Evolutionary conservation across 805 yeast species (phyloP), one percentile per base, ranked within the genome.

Genomic region (Groenewaldozyma tartarivorans): DNA sequence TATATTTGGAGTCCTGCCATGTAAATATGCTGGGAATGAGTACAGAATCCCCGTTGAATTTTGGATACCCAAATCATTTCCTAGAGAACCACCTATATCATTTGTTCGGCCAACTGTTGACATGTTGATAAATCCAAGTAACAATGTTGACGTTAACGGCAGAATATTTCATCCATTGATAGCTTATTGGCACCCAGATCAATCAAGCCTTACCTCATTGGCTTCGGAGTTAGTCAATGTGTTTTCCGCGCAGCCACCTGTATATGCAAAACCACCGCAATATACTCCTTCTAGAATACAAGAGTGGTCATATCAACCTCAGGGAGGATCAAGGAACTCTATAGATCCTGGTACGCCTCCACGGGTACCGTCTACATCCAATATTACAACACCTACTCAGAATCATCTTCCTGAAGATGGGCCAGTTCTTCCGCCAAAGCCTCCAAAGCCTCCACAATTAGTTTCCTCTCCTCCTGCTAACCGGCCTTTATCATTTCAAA

Each of bases 1-100:
- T 45, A 46, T 88, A 1, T 70, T 70, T 49, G 95, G 95, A 0
- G 61, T 69, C 0, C 48, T 79, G 3, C 69, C 70, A 2, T 55
- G 61, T 1, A 33, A 48, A 3, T 56, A 60, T 9, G 50, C 49
- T 11, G 56, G 57, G 1, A 42, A 51, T 0, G 50, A 52, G 0
- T 63, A 68, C 47, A 59, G 63, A n/a, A 60, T 74, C 15, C 88
- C 87, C 0, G 52, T 86, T 9, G 77, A 76, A 40, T 57, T 87
- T 3, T 86, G 95, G 94, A 53, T 88, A 4, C 94, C 95, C 0
- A 68, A 69, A 20, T 64, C 67, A 19, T 87, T 82, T 49, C 95
- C 96, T 0, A 49, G 53, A n/a, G 65, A 62, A 2, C 69, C 79
- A 1, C 96, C 96, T 0, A 50, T 75, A n/a, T 70, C 76, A 0